Percentiles rank a stretch among this genome's conserved stretches.
Conservation (phyloP, 2,329 filamentous ascomycete species). For the Botrytis sinoallii region DNA sequence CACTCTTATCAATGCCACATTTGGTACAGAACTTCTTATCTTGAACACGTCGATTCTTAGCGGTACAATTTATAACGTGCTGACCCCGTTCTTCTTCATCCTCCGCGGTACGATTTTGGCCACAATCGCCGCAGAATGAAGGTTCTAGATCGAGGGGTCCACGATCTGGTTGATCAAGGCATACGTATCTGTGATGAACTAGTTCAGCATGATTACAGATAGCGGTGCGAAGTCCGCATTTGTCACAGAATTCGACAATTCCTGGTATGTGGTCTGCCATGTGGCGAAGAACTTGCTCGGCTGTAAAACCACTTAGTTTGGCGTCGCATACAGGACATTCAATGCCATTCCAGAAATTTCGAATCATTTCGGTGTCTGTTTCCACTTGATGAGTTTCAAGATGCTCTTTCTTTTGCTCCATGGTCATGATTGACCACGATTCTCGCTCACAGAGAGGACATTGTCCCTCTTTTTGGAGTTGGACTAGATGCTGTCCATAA, state of each 20-base stretch:
- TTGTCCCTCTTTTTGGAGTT: slow-evolving; percentile 24
- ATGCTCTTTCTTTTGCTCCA: slow-evolving; percentile 29
- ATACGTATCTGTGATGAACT: slow-evolving; percentile 21
- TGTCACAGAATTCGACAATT: slow-evolving; percentile 30
- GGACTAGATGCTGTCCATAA: slow-evolving; percentile 25
- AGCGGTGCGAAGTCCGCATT: slow-evolving; percentile 23
- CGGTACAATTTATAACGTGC: not conserved
- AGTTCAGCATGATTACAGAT: slow-evolving; percentile 15
- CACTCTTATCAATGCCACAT: slow-evolving; percentile 22
- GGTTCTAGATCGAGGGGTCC: not conserved
- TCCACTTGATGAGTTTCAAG: slow-evolving; percentile 22
- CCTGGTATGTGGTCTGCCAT: slow-evolving; percentile 29
- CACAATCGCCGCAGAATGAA: slow-evolving; percentile 24
- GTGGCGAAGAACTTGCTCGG: slow-evolving; percentile 26
- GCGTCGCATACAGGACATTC: slow-evolving; percentile 31
- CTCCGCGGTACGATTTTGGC: slow-evolving; percentile 14
- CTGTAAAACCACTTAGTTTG: slow-evolving; percentile 20
- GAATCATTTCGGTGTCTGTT: slow-evolving; percentile 18
- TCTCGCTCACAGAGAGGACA: slow-evolving; percentile 32
- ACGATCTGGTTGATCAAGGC: slow-evolving; percentile 10
- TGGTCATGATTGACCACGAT: slow-evolving; percentile 27
- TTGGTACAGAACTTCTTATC: slow-evolving; percentile 19
- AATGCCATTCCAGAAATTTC: slow-evolving; percentile 25
- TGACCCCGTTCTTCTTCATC: not conserved
- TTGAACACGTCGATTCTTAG: not conserved